Conservation (phyloP, 1,284 basidiomycete genomes). For the Boletus sp. region DNA sequence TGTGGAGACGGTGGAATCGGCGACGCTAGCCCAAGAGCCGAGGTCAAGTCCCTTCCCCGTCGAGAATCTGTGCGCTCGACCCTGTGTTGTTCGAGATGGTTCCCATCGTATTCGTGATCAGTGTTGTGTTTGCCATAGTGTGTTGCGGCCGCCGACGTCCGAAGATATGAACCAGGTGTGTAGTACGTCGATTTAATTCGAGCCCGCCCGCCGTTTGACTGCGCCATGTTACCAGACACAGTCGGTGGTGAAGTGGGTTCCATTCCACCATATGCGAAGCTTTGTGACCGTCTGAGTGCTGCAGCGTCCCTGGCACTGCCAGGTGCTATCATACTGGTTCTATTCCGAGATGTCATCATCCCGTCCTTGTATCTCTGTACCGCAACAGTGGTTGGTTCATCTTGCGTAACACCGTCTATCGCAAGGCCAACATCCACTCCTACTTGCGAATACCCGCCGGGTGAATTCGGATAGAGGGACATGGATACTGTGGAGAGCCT, state of each 20-base stretch:
- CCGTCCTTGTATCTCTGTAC: constrained; percentile 40
- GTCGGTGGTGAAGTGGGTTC: constrained; percentile 46
- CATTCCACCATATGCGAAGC: constrained; percentile 54
- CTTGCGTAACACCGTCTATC: constrained; percentile 44
- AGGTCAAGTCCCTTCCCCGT: constrained; percentile 49
- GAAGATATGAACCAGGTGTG: constrained; percentile 52
- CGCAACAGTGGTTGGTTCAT: constrained; percentile 36
- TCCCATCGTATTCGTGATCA: constrained; percentile 33
- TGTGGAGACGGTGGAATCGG: constrained; percentile 48
- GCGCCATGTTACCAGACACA: constrained; percentile 19
- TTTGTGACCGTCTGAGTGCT: constrained; percentile 37
- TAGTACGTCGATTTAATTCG: constrained; percentile 70
- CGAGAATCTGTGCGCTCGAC: constrained; percentile 43
- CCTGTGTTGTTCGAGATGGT: constrained; percentile 30
- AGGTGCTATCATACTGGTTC: constrained; percentile 31
- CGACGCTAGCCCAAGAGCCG: constrained; percentile 52
- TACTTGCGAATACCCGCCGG: constrained; percentile 30
- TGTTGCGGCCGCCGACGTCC: constrained; percentile 43
- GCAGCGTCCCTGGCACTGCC: constrained; percentile 22
- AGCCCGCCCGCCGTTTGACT: constrained; percentile 48
- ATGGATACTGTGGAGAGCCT: constrained; percentile 52
- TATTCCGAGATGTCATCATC: constrained; percentile 32
- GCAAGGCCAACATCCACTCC: constrained; percentile 43
- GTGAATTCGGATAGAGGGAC: constrained; percentile 53
- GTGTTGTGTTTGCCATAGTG: constrained; percentile 35